Conservation (phyloP, 306 rosid genomes). For the Rosa persica region DNA sequence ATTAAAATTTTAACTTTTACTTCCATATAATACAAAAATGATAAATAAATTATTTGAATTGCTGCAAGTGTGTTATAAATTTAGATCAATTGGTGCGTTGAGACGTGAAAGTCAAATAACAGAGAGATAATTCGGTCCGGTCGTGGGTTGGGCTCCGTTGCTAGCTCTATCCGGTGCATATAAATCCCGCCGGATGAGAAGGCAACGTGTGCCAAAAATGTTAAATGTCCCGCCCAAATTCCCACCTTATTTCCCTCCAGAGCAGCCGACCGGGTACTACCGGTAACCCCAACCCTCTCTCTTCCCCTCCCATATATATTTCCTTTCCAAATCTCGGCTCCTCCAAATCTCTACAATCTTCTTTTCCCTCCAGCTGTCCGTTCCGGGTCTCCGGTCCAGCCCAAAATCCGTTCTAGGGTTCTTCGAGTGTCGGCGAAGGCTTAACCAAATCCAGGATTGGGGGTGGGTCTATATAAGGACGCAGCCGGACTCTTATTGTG, state of each 20-base stretch:
- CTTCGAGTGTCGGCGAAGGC: conserved; percentile 12
- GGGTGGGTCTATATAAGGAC: neutral
- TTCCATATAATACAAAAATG: too few species aligned
- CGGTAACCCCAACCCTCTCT: conserved; percentile 9
- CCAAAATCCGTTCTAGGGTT: conserved; percentile 12
- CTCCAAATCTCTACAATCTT: neutral
- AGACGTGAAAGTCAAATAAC: too few species aligned
- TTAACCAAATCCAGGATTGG: conserved; percentile 8
- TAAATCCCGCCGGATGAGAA: neutral
- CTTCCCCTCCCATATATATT: too few species aligned
- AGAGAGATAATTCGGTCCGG: too few species aligned
- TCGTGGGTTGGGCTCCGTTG: neutral
- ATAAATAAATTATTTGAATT: too few species aligned
- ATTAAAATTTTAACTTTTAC: too few species aligned
- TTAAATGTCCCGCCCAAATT: conserved; percentile 31
- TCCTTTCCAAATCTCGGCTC: neutral
- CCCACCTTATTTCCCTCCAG: conserved; percentile 23
- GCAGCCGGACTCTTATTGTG: neutral
- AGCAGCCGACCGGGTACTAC: conserved; percentile 14
- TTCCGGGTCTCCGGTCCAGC: neutral
- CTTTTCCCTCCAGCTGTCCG: neutral
- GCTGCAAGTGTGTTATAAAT: too few species aligned
- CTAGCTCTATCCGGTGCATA: neutral
- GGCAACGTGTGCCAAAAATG: neutral
- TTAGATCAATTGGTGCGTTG: too few species aligned